Evolutionary conservation across 345 rosid species (phyloP).

Genomic region (Carallia brachiata): DNA sequence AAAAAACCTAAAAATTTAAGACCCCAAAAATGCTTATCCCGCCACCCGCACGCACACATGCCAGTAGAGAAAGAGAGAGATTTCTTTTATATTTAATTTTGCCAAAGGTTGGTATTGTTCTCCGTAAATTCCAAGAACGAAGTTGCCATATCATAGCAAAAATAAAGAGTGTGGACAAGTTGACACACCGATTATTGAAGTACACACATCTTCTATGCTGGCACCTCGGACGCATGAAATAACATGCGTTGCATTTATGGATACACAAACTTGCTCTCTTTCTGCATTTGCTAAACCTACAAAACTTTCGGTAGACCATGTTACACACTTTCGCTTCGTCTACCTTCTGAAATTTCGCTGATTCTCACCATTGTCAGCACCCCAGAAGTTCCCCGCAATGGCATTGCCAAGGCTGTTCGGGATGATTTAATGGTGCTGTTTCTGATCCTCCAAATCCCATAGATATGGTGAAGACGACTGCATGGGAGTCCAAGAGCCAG

Average conservation of each 20-base stretch:
- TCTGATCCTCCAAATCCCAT: neutral
- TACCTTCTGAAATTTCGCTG: neutral
- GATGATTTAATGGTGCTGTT: neutral
- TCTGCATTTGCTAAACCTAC: neutral
- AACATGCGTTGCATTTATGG: neutral
- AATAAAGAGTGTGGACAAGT: too few relatives aligned
- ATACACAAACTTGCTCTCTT: neutral
- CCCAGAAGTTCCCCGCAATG: neutral
- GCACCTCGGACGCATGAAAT: neutral
- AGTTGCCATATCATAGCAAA: too few relatives aligned
- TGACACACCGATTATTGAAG: too few relatives aligned
- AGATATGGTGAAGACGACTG: neutral
- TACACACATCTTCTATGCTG: too few relatives aligned
- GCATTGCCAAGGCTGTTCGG: neutral
- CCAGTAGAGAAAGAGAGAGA: too few relatives aligned
- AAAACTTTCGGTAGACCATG: neutral
- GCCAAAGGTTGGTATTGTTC: too few relatives aligned
- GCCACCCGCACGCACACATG: too few relatives aligned
- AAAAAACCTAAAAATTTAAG: too few relatives aligned
- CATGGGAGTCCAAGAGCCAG: neutral
- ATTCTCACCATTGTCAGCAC: neutral
- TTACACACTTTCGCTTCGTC: neutral
- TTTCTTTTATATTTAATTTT: too few relatives aligned
- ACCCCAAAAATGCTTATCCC: too few relatives aligned
- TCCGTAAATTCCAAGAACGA: too few relatives aligned